phyloP scores from a whole-genome alignment of 495 filamentous ascomycete genomes.

The Aspergillus hancockii region DNA sequence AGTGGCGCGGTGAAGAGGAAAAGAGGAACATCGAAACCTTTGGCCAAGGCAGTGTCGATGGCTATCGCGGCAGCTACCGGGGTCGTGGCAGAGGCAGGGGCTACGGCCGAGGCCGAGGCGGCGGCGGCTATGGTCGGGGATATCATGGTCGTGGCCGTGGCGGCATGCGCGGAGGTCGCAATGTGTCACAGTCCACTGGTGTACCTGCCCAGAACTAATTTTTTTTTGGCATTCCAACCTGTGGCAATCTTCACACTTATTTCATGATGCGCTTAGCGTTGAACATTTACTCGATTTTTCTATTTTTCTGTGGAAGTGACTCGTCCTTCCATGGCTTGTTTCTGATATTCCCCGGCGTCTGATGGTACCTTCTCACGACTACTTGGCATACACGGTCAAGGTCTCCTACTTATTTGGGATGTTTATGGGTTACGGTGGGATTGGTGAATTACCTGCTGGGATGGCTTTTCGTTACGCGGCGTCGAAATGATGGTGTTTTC shows the following conservation, averaged over 20 bases:
- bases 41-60: slow-evolving; percentile 95
- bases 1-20: slow-evolving; percentile 90
- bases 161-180: slow-evolving; percentile 38
- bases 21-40: slow-evolving; percentile 98
- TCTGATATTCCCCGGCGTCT: slow-evolving; percentile 28
- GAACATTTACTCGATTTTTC: slow-evolving; percentile 29
- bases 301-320: slow-evolving; percentile 17
- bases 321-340: slow-evolving; percentile 19
- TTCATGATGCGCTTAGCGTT: slow-evolving; percentile 28
- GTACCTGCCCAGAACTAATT: slow-evolving; percentile 41
- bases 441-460: slow-evolving; percentile 21
- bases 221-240: slow-evolving; percentile 12
- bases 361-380: slow-evolving; percentile 23
- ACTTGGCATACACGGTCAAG: slow-evolving; percentile 21
- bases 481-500: slow-evolving; percentile 26
- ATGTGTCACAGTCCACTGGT: slow-evolving; percentile 42
- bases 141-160: slow-evolving; percentile 42
- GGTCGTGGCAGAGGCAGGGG: slow-evolving; percentile 71
- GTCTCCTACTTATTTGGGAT: slow-evolving; percentile 22
- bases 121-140: slow-evolving; percentile 56
- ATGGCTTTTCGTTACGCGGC: slow-evolving; percentile 19
- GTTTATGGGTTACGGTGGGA: slow-evolving; percentile 21
- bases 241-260: slow-evolving; percentile 16
- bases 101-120: slow-evolving; percentile 44
- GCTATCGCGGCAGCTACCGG: slow-evolving; percentile 72